Percentiles rank a stretch among this genome's conserved stretches.
phyloP scores from a whole-genome alignment of 331 rosid genomes.

The Telfairia occidentalis region DNA sequence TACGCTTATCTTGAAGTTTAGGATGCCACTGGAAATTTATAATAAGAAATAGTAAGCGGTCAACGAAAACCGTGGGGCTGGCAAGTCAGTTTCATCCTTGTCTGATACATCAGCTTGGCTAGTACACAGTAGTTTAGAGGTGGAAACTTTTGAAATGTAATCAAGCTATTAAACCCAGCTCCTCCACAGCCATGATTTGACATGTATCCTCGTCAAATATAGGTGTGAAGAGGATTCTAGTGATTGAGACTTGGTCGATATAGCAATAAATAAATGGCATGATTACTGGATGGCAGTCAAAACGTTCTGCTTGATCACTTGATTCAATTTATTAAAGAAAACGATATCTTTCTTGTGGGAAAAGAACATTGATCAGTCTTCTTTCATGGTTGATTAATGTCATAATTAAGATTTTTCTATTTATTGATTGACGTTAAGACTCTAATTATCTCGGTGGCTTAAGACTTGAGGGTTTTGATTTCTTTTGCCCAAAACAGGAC shows the following conservation, averaged over 20 bases:
- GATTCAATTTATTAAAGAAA: conserved; percentile 17
- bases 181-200: background rate
- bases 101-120: background rate
- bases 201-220: background rate
- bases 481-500: conserved; percentile 40
- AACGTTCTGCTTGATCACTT: conserved; percentile 16
- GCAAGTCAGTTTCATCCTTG: background rate
- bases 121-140: background rate
- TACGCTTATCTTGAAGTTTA: background rate
- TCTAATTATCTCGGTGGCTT: background rate
- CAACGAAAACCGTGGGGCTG: background rate
- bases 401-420: background rate
- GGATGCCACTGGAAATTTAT: background rate
- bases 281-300: background rate
- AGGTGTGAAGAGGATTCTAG: conserved; percentile 7
- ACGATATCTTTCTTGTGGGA: conserved; percentile 25
- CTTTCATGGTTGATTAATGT: conserved; percentile 6
- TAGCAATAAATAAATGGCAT: background rate
- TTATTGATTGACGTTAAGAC: conserved; percentile 7
- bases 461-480: conserved; percentile 11
- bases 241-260: background rate
- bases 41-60: background rate
- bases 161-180: conserved; percentile 1
- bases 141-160: background rate
- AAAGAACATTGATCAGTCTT: conserved; percentile 14